A percentile compares a stretch with the other conserved stretches of the same genome.
phyloP scores from a whole-genome alignment of 2,329 filamentous ascomycete genomes.

The Simplicillium aogashimaense region DNA sequence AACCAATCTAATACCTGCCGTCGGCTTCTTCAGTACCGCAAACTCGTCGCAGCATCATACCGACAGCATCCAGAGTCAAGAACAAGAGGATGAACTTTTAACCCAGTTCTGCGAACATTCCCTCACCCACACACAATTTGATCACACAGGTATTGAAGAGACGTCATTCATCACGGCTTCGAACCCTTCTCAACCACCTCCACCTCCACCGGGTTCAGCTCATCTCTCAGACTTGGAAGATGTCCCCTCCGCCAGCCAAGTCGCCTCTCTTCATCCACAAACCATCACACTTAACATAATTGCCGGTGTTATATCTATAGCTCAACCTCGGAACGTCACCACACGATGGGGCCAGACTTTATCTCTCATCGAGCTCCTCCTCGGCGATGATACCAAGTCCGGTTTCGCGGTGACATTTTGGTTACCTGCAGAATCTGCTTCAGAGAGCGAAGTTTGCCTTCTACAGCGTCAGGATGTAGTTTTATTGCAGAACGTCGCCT shows the following conservation, averaged over 20 bases:
- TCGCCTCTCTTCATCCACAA: constrained; percentile 62
- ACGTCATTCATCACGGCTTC: constrained; percentile 25
- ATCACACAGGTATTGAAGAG: constrained; percentile 15
- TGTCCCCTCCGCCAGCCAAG: constrained; percentile 57
- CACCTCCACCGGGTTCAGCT: constrained; percentile 17
- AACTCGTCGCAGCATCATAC: neutral
- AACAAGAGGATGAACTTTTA: constrained; percentile 29
- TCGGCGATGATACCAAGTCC: constrained; percentile 77
- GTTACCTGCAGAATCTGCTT: constrained; percentile 38
- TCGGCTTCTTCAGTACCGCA: too few relatives aligned
- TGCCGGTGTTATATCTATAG: constrained; percentile 66
- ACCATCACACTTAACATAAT: constrained; percentile 76
- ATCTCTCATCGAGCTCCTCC: constrained; percentile 64
- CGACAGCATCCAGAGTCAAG: constrained; percentile 10
- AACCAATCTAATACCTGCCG: too few relatives aligned
- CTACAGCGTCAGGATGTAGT: constrained; percentile 68
- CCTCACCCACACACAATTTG: constrained; percentile 54
- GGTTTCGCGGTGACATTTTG: constrained; percentile 81
- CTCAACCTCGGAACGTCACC: constrained; percentile 55
- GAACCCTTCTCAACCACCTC: constrained; percentile 4
- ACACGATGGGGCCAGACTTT: constrained; percentile 54
- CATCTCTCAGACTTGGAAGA: constrained; percentile 49
- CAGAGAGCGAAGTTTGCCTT: constrained; percentile 21
- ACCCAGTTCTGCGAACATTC: constrained; percentile 72
- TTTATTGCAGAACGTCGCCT: constrained; percentile 67